These are phyloP conservation scores for Rhodotorula sp. DNA, from an alignment of 1,284 basidiomycete species.

Conservation along the genomic window DNA sequence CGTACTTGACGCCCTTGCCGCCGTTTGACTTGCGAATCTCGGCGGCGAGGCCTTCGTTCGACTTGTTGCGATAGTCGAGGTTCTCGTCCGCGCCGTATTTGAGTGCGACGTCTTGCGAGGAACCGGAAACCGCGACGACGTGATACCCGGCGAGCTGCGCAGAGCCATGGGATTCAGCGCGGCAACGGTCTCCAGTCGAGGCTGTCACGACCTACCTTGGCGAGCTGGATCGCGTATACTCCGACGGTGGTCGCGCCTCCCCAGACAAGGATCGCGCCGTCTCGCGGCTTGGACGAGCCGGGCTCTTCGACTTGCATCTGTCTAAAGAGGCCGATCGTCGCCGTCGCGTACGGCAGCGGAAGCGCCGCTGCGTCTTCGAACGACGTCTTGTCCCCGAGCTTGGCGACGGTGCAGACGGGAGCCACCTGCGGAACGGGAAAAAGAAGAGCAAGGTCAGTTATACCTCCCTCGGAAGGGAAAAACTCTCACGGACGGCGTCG, in stretches of 20 bases:
- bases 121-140: conserved; percentile 48
- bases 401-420: conserved; percentile 42
- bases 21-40: conserved; percentile 28
- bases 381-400: conserved; percentile 38
- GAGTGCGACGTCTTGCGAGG: conserved; percentile 34
- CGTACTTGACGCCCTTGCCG: conserved; percentile 35
- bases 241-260: conserved; percentile 49
- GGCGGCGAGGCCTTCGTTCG: conserved; percentile 29
- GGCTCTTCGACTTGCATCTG: conserved; percentile 40
- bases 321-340: conserved; percentile 48
- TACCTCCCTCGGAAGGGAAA: too few species aligned
- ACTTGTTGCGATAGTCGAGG: conserved; percentile 46
- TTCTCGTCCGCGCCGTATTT: conserved; percentile 45
- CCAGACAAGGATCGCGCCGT: conserved; percentile 45
- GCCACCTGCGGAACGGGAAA: conserved; percentile 30
- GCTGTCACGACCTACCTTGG: conserved; percentile 35
- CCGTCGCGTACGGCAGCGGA: conserved; percentile 49
- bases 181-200: too few species aligned
- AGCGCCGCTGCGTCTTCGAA: conserved; percentile 49
- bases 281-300: conserved; percentile 2
- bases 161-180: too few species aligned
- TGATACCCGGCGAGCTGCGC: conserved; percentile 41
- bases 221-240: conserved; percentile 48
- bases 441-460: conserved; percentile 5
- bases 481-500: too few species aligned